These are phyloP conservation scores for Rutstroemia sydowiana DNA, from an alignment of 2,329 filamentous ascomycete genomes.

Conservation along the genomic window DNA sequence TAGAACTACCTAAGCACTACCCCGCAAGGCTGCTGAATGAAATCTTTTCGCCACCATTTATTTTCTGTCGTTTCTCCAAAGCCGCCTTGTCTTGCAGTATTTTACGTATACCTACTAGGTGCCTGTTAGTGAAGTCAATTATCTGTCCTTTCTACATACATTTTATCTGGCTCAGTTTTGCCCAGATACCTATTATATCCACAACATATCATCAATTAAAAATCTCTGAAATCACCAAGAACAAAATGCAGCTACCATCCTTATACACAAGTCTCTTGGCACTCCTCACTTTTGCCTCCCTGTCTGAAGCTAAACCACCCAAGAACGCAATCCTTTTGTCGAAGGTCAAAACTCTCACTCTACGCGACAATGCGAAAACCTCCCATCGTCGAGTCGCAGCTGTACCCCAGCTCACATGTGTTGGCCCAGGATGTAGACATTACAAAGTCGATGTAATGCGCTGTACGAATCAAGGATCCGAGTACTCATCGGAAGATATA, in stretches of 20 bases:
- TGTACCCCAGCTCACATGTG: constrained; percentile 74
- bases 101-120: no score
- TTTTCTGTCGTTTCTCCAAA: not conserved
- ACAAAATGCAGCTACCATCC: constrained; percentile 20
- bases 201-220: no score
- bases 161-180: not conserved
- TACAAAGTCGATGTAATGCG: constrained; percentile 77
- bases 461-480: constrained; percentile 77
- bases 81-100: not conserved
- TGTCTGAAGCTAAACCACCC: constrained; percentile 9
- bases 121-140: no score
- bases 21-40: constrained; percentile 2
- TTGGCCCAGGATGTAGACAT: constrained; percentile 41
- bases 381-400: constrained; percentile 67
- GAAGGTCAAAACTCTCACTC: constrained; percentile 69
- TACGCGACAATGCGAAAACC: constrained; percentile 61
- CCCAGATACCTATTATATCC: no score
- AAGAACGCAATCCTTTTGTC: constrained; percentile 51
- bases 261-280: constrained; percentile 21
- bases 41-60: constrained; percentile 5
- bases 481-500: constrained; percentile 72
- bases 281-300: constrained; percentile 21
- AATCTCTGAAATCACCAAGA: no score
- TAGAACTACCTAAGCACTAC: no score
- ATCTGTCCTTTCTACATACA: constrained; percentile 3